Evolutionary conservation across 2,329 filamentous ascomycete genomes (phyloP), one percentile per base, ranked within the genome.

Genomic region (Rutstroemia sp.): DNA sequence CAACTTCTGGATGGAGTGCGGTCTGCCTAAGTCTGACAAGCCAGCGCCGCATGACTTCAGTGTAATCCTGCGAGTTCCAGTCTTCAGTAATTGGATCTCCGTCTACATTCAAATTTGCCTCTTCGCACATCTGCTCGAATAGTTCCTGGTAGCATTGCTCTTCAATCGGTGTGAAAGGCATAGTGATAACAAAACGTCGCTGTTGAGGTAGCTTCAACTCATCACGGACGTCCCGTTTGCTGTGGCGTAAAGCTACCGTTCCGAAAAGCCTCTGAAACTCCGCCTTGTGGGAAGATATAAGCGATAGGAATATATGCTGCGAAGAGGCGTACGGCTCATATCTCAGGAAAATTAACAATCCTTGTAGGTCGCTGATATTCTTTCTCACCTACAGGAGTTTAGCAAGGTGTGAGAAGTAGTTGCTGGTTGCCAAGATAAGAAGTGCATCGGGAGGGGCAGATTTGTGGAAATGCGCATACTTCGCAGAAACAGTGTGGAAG

Each of bases 141-240:
- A 95, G 71, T 6, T 84, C 81, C 44, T 80, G 78, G 66, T 97
- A 97, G 66, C 95, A 84, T 67, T 96, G 89, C 67, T 96, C 89
- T 68, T 97, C 94, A 10, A 97, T 82, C 0, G 89, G 83, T 0
- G 88, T 94, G 66, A 97, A 95, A 0, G 94, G 90, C 69, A 96
- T 84, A 1, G 87, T 94, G 57, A 97, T 89, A 10, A 95, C 86
- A 60, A 90, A 85, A 9, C 94, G 84, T 66, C 88, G 92, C 67
- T 99, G 94, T 0, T 83, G 77, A 9, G 94, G 94, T 10, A 99
- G 72, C 2, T 77, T 76, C 39, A 97, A 78, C 65, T 99, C 92
- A 57, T 87, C 78, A 39, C 90, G 81, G 8, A 97, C 83, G 23
- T 82, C 77, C 23, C 86, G 82, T 70, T 97, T 99, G 2, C 86